Conservation (phyloP, 78 protist species). For the Abeoforma whisleri region DNA sequence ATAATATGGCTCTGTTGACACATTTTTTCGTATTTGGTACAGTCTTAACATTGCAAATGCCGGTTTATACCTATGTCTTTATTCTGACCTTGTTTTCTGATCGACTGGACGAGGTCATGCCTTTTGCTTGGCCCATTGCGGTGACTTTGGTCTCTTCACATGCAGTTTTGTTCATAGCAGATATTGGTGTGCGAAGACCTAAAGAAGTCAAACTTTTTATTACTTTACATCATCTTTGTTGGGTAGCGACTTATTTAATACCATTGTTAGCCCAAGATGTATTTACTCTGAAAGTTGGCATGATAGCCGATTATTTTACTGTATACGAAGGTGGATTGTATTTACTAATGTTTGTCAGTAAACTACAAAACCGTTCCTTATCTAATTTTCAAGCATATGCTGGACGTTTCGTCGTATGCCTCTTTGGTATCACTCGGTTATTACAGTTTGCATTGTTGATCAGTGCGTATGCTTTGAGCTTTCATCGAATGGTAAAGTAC, state of each 20-base stretch:
- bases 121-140: neutral
- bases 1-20: neutral
- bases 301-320: conserved; percentile 14
- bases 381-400: neutral
- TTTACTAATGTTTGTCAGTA: neutral
- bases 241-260: neutral
- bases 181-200: neutral
- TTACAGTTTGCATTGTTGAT: too few species aligned
- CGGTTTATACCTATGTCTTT: neutral
- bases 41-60: neutral
- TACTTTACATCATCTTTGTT: neutral
- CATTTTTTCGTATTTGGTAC: neutral
- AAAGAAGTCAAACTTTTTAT: neutral
- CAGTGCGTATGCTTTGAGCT: too few species aligned
- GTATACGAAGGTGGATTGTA: conserved; percentile 7
- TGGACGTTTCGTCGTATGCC: neutral
- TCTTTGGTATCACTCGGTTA: neutral
- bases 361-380: neutral
- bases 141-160: neutral
- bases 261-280: neutral
- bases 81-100: neutral
- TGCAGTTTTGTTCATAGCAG: neutral
- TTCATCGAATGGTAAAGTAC: too few species aligned
- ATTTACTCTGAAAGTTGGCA: neutral
- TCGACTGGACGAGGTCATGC: neutral